Conservation (phyloP, 192 early-diverging fungal species). For the Coemansia aciculifera region DNA sequence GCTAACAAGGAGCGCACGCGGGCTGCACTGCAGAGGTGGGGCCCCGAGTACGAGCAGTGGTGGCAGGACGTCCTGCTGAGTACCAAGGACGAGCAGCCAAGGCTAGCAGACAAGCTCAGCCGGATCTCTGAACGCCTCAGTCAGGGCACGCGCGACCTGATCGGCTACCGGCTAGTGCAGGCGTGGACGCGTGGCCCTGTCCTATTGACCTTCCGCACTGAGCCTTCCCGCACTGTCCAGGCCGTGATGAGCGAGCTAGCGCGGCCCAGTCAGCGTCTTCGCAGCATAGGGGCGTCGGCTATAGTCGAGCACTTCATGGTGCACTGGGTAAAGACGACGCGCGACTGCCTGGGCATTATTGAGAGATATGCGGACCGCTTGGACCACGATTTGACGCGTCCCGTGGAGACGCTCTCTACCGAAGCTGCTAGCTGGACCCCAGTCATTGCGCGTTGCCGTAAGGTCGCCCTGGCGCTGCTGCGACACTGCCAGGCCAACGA, state of each 20-base stretch:
- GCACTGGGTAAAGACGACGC: slow-evolving; percentile 30
- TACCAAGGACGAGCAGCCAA: not conserved
- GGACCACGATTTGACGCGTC: slow-evolving; percentile 42
- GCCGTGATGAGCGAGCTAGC: slow-evolving; percentile 16
- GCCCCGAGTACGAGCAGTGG: slow-evolving; percentile 36
- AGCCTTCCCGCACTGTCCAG: slow-evolving; percentile 11
- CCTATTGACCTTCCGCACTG: slow-evolving; percentile 31
- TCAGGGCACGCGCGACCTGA: slow-evolving; percentile 25
- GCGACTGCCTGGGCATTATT: slow-evolving; percentile 15
- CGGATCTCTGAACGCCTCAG: slow-evolving; percentile 27
- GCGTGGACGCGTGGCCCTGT: slow-evolving; percentile 39
- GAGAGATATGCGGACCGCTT: slow-evolving; percentile 28
- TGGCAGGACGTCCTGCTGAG: slow-evolving; percentile 29
- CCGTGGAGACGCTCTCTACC: slow-evolving; percentile 20
- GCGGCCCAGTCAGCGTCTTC: not conserved
- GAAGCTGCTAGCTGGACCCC: slow-evolving; percentile 49
- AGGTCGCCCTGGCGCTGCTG: slow-evolving; percentile 43
- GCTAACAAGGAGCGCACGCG: slow-evolving; percentile 23
- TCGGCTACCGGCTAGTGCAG: slow-evolving; percentile 44
- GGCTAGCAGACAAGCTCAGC: not conserved
- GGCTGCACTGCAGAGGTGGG: slow-evolving; percentile 30
- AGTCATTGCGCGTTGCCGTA: slow-evolving; percentile 49
- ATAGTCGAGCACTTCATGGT: slow-evolving; percentile 25
- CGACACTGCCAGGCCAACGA: slow-evolving; percentile 48
- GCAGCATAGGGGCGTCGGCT: slow-evolving; percentile 5